Conservation (phyloP, 495 filamentous ascomycete species). For the Penicillium tannophilum region DNA sequence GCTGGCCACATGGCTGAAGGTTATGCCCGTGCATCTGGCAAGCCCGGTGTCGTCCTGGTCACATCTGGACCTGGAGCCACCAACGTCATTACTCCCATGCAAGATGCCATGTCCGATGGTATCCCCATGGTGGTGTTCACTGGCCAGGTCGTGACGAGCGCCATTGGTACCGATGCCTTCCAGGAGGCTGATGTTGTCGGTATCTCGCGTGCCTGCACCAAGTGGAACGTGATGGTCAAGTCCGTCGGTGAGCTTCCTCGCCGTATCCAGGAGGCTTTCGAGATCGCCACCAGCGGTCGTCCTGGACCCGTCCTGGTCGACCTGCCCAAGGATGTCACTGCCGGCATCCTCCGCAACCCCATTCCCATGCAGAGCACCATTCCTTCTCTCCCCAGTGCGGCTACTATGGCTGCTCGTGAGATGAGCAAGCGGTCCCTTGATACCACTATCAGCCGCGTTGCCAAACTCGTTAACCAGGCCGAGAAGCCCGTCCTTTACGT, state of each 20-base stretch:
- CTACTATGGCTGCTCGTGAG: constrained; percentile 56
- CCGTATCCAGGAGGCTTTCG: constrained; percentile 64
- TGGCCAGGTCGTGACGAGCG: constrained; percentile 59
- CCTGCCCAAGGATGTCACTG: constrained; percentile 62
- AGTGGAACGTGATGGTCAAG: constrained; percentile 68
- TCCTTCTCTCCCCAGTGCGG: constrained; percentile 59
- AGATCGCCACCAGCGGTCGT: constrained; percentile 61
- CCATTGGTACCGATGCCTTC: constrained; percentile 64
- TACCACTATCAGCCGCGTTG: constrained; percentile 51
- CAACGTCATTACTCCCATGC: constrained; percentile 64
- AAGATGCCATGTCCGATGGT: constrained; percentile 64
- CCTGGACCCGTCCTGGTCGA: constrained; percentile 67
- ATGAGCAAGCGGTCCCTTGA: constrained; percentile 49
- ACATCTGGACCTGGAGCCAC: constrained; percentile 68
- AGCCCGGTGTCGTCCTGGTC: constrained; percentile 64
- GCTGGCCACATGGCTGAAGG: constrained; percentile 69
- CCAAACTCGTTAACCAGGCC: constrained; percentile 56
- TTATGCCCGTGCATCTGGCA: constrained; percentile 63
- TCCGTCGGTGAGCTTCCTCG: constrained; percentile 60
- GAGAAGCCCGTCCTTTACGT: constrained; percentile 65
- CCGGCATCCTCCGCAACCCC: constrained; percentile 51
- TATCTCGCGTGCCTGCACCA: constrained; percentile 63
- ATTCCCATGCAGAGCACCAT: constrained; percentile 60
- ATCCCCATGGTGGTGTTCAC: constrained; percentile 66
- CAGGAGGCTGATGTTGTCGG: constrained; percentile 66